Evolutionary conservation across 2,329 filamentous ascomycete species (phyloP).

Genomic region (Fusarium sp.): DNA sequence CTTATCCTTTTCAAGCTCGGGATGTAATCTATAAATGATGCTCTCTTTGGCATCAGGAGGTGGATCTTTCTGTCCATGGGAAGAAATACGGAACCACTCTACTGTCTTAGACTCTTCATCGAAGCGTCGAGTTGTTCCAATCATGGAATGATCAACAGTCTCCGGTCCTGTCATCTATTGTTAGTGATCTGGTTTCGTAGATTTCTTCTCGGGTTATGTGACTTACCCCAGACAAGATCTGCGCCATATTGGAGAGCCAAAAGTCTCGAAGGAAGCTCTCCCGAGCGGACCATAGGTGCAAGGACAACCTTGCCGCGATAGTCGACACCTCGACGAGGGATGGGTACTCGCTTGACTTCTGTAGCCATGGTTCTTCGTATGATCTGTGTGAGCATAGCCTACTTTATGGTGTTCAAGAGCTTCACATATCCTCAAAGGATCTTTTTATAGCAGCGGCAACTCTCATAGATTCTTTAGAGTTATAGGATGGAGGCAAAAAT

Average conservation of each 20-base stretch:
- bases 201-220: not conserved
- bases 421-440: conserved; percentile 12
- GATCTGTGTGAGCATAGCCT: conserved; percentile 48
- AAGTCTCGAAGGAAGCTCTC: conserved; percentile 90
- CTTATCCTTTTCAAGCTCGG: conserved; percentile 76
- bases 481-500: conserved; percentile 33
- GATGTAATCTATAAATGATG: conserved; percentile 86
- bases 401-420: conserved; percentile 19
- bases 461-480: conserved; percentile 29
- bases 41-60: conserved; percentile 67
- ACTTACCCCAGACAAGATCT: conserved; percentile 91
- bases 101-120: conserved; percentile 83
- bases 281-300: conserved; percentile 98
- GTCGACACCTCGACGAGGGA: conserved; percentile 88
- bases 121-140: conserved; percentile 81
- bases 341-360: conserved; percentile 76
- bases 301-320: conserved; percentile 94
- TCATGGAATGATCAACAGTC: conserved; percentile 91
- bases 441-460: conserved; percentile 1
- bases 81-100: conserved; percentile 83
- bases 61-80: conserved; percentile 72
- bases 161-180: conserved; percentile 74
- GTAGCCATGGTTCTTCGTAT: conserved; percentile 68
- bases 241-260: conserved; percentile 94
- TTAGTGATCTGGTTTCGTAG: conserved; percentile 2